A percentile compares a stretch with the other conserved stretches of the same genome.
Conservation (phyloP, 139 green algal genomes). For the Eudorina sp. region DNA sequence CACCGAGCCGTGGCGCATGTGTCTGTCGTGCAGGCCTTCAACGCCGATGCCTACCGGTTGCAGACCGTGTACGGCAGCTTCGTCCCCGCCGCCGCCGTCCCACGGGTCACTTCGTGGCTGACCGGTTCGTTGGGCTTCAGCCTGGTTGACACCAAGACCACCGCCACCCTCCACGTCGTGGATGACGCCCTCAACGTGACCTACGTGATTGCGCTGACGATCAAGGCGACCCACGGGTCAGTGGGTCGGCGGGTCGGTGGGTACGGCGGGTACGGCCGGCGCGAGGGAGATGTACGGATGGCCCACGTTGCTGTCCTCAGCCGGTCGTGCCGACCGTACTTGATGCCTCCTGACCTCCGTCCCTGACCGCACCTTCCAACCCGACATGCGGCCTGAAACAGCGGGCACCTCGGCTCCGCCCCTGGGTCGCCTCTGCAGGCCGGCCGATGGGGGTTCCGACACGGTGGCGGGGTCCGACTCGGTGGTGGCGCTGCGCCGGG, state of each 20-base stretch:
- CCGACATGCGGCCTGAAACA: neutral
- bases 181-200: conserved; percentile 14
- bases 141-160: conserved; percentile 19
- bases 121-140: neutral
- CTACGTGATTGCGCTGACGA: neutral
- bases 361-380: neutral
- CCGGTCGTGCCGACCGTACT: too few relatives aligned
- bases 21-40: neutral
- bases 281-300: too few relatives aligned
- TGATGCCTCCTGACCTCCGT: neutral
- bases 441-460: too few relatives aligned
- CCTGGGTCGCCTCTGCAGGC: too few relatives aligned
- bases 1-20: too few relatives aligned
- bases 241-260: too few relatives aligned
- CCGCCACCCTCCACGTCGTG: conserved; percentile 23
- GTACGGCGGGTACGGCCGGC: too few relatives aligned
- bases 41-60: neutral
- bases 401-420: neutral
- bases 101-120: neutral
- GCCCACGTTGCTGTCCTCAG: too few relatives aligned
- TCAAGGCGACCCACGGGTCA: neutral
- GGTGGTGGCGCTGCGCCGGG: conserved; percentile 16
- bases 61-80: neutral
- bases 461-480: too few relatives aligned
- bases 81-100: neutral